Base-by-base conservation (phyloP, 441 rosid species). In the Croton laevigatus region DNA sequence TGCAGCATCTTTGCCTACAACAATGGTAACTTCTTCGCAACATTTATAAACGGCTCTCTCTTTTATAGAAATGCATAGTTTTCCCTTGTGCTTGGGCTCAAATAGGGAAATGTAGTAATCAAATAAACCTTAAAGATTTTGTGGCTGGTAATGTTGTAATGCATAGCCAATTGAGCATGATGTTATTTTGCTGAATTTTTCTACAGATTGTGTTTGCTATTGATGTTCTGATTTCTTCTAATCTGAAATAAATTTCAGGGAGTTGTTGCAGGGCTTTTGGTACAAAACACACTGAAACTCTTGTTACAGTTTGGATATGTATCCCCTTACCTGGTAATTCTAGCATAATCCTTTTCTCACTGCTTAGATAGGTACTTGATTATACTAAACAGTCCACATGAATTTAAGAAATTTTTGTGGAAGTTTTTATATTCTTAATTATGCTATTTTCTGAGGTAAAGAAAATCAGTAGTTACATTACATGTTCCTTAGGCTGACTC, bases 251-350 rank as follows among this genome's bases (percentile, higher is more conserved):
- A 71, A 61, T 76, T 76, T 70, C 88, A 91, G 97, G 99, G 98
- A 78, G 99, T 95, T 82, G 89, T 95, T 82, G 97, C 98, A 0
- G 99, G 99, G 58, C 97, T 95, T 68, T 83, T 95, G 74, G 95
- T 95, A 72, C 98, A 93, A 77, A 95, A 88, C 74, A 86, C 99
- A 11, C 90, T 95, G 46, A 91, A 95, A 82, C 88, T 85, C 76
- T 77, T 95, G 73, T 86, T 95, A 72, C 85, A 82, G 40, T 95
- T 95, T 81, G 99, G 99, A 68, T 80, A 86, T 19, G 97, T 93
- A 60, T 89, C 99, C 54, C 90, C 96, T 6, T 91, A 93, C 84
- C 78, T 93, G 92, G 98, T 93, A 89, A 69, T 55, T 63, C 76
- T 53, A 57, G 64, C 14, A 44, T 46, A 66, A 48, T 71, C 59